These are phyloP conservation scores for Mycothermus thermophilus DNA, from an alignment of 495 filamentous ascomycete genomes.

Conservation along the genomic window DNA sequence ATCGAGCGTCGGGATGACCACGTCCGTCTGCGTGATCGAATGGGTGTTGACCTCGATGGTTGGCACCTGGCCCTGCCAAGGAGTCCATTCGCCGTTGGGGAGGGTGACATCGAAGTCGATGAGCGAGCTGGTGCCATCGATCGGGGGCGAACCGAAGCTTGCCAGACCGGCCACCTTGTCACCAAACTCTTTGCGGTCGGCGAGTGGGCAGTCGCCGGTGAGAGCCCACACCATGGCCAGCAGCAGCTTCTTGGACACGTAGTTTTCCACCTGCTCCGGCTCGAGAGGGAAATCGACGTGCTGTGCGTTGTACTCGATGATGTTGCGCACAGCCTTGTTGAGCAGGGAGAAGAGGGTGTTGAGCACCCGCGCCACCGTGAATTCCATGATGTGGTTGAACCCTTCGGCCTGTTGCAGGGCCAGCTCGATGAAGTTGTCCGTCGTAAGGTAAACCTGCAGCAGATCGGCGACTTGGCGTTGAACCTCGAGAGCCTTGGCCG, in stretches of 20 bases:
- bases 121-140: constrained; percentile 59
- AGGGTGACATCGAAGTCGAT: constrained; percentile 90
- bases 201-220: constrained; percentile 83
- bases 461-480: constrained; percentile 66
- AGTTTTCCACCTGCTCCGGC: constrained; percentile 73
- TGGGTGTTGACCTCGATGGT: constrained; percentile 94
- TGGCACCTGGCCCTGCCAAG: constrained; percentile 91
- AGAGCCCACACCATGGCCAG: constrained; percentile 88
- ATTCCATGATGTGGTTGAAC: constrained; percentile 96
- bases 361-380: constrained; percentile 75
- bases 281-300: constrained; percentile 90
- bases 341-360: constrained; percentile 89
- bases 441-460: constrained; percentile 58
- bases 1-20: constrained; percentile 93
- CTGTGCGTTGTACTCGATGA: constrained; percentile 90
- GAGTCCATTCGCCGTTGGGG: constrained; percentile 72
- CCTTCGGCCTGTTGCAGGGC: constrained; percentile 61
- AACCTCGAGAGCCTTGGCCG: constrained; percentile 58
- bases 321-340: constrained; percentile 79
- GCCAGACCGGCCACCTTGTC: constrained; percentile 64
- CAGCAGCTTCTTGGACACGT: constrained; percentile 81
- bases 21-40: constrained; percentile 89
- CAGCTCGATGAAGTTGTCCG: constrained; percentile 60
- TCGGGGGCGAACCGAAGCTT: constrained; percentile 70
- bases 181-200: constrained; percentile 78